Conservation (phyloP, 257 asterid genomes). For the Cynanchum wilfordii region DNA sequence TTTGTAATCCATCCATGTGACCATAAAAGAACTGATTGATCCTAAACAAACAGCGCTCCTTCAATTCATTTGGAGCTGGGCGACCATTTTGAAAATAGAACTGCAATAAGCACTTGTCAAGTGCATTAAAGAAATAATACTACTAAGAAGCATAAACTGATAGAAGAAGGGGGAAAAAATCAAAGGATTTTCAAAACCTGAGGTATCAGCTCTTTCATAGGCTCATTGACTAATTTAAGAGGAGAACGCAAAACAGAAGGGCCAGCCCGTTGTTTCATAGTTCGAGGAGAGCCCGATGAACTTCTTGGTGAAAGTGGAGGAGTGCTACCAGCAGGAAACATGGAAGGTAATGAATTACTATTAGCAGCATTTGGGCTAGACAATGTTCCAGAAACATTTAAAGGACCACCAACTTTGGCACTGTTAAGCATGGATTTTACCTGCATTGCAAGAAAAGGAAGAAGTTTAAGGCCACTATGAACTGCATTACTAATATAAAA, state of each 20-base stretch:
- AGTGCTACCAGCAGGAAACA: constrained; percentile 98
- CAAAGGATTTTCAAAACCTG: constrained; percentile 51
- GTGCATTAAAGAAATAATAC: not conserved
- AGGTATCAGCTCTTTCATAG: constrained; percentile 86
- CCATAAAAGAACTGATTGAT: constrained; percentile 96
- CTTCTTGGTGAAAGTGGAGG: constrained; percentile 99
- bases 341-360: constrained; percentile 81
- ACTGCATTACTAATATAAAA: not conserved
- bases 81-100: constrained; percentile 90
- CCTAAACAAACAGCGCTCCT: constrained; percentile 87
- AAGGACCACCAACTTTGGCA: constrained; percentile 78
- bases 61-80: constrained; percentile 88
- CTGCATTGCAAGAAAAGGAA: constrained; percentile 32
- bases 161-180: constrained; percentile 8
- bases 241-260: constrained; percentile 84
- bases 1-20: constrained; percentile 79
- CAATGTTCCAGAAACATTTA: constrained; percentile 59
- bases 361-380: constrained; percentile 52
- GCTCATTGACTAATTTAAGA: constrained; percentile 74
- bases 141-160: constrained; percentile 1
- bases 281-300: constrained; percentile 93
- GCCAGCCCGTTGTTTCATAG: constrained; percentile 76
- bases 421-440: constrained; percentile 80
- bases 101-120: constrained; percentile 40
- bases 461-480: not conserved